Evolutionary conservation across 2,329 filamentous ascomycete genomes (phyloP).

Genomic region (Monosporascus sp.): DNA sequence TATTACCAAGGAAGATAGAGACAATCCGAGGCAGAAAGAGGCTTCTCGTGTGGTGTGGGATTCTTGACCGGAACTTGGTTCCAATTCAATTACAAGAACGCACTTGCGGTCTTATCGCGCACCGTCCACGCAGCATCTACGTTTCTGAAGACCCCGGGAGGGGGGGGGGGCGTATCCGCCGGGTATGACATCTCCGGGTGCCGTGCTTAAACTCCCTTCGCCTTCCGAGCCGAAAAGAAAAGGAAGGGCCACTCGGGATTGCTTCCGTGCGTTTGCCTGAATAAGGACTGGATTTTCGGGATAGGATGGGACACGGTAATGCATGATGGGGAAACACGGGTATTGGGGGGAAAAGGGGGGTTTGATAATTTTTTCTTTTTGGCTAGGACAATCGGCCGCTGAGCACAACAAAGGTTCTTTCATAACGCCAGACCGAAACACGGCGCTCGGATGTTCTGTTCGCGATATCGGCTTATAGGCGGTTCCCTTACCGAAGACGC

Average conservation of each 20-base stretch:
- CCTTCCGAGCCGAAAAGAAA: not conserved
- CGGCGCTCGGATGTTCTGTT: not conserved
- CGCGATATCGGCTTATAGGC: too few relatives aligned
- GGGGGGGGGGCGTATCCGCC: too few relatives aligned
- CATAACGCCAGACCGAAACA: not conserved
- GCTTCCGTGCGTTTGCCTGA: not conserved
- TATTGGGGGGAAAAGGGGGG: not conserved
- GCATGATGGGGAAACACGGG: not conserved
- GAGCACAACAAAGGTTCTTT: not conserved
- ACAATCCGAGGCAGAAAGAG: too few relatives aligned
- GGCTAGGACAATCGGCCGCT: not conserved
- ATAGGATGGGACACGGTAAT: not conserved
- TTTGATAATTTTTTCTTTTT: too few relatives aligned
- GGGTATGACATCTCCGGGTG: too few relatives aligned
- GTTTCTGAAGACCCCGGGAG: too few relatives aligned
- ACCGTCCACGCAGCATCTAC: too few relatives aligned
- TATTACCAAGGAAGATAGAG: constrained; percentile 3
- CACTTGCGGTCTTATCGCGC: not conserved
- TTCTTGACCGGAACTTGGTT: too few relatives aligned
- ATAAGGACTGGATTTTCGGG: not conserved
- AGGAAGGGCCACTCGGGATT: too few relatives aligned
- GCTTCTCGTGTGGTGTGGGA: too few relatives aligned
- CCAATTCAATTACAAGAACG: not conserved
- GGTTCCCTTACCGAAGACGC: too few relatives aligned
- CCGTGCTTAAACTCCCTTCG: not conserved